These are phyloP conservation scores for Salix exigua DNA, from an alignment of 345 rosid genomes.

Conservation along the genomic window DNA sequence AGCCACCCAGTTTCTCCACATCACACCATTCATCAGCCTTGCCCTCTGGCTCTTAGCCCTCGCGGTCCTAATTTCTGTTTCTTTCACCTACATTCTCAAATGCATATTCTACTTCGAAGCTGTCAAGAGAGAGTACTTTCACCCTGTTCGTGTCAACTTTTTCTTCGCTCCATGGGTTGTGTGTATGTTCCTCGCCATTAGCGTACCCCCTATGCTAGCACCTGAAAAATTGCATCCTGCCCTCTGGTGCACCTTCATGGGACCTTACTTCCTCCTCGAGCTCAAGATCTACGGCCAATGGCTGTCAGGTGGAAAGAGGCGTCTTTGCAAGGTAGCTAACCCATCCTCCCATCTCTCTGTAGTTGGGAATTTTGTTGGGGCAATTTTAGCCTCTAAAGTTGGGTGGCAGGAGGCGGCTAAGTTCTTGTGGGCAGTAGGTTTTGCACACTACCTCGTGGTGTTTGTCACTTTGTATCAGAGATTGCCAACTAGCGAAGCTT, in stretches of 20 bases:
- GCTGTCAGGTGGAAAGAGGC: conserved; percentile 87
- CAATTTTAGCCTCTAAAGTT: conserved; percentile 77
- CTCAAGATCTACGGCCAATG: conserved; percentile 94
- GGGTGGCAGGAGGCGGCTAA: conserved; percentile 84
- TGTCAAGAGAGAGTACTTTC: conserved; percentile 84
- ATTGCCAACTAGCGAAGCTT: conserved; percentile 83
- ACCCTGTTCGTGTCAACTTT: conserved; percentile 83
- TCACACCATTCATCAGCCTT: conserved; percentile 63
- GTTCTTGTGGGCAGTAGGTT: conserved; percentile 91
- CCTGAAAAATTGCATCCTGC: conserved; percentile 57
- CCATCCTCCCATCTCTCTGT: conserved; percentile 92
- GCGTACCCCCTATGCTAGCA: conserved; percentile 51
- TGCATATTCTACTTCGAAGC: conserved; percentile 91
- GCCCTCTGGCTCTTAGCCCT: conserved; percentile 63
- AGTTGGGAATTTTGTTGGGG: conserved; percentile 92
- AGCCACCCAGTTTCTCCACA: conserved; percentile 62
- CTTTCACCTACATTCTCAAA: conserved; percentile 70
- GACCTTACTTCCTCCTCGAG: conserved; percentile 77
- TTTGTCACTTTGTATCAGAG: conserved; percentile 89
- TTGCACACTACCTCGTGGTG: conserved; percentile 86
- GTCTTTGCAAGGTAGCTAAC: conserved; percentile 93
- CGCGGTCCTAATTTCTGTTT: conserved; percentile 50
- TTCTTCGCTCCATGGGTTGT: conserved; percentile 98
- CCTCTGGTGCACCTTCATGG: conserved; percentile 76
- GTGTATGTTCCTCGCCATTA: conserved; percentile 84